Percentiles rank a stretch among this genome's conserved stretches.
phyloP scores from a whole-genome alignment of 345 rosid species.

The Stellera chamaejasme region DNA sequence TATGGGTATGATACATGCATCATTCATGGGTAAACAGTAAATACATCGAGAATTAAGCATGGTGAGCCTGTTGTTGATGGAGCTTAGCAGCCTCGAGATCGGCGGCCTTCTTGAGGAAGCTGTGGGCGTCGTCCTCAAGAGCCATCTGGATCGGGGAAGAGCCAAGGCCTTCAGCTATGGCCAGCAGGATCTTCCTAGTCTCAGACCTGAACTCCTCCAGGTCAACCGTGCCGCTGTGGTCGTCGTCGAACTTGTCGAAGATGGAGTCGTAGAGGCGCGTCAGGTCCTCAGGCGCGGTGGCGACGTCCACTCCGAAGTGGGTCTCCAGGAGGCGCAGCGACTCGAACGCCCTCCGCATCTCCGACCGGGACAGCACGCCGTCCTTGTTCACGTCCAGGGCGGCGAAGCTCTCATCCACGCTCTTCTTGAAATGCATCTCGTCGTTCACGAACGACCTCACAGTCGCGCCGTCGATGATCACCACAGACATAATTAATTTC shows the following conservation, averaged over 20 bases:
- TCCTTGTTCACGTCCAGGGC: conserved; percentile 52
- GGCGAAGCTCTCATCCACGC: conserved; percentile 34
- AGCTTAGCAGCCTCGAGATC: conserved; percentile 67
- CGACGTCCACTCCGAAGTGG: conserved; percentile 58
- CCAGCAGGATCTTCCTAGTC: conserved; percentile 63
- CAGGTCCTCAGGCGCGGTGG: conserved; percentile 40
- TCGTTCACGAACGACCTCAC: conserved; percentile 44
- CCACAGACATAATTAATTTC: conserved; percentile 41
- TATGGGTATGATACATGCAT: too few relatives aligned
- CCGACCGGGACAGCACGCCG: conserved; percentile 58
- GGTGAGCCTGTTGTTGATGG: conserved; percentile 2
- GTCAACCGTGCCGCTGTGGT: conserved; percentile 45
- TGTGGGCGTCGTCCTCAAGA: conserved; percentile 41
- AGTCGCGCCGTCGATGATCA: conserved; percentile 66
- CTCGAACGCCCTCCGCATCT: conserved; percentile 65
- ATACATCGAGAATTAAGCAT: background rate
- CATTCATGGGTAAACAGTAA: too few relatives aligned
- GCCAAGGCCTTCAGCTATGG: conserved; percentile 70
- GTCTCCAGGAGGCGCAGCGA: conserved; percentile 47
- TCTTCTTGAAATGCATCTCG: conserved; percentile 45
- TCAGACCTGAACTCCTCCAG: conserved; percentile 51
- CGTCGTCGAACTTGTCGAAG: conserved; percentile 56
- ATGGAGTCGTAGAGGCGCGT: conserved; percentile 53
- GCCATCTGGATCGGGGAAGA: conserved; percentile 63
- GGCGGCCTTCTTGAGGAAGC: conserved; percentile 56